A percentile compares a stretch with the other conserved stretches of the same genome.
Conservation (phyloP, 768 basidiomycete genomes). For the Tylopilus subfusipes region DNA sequence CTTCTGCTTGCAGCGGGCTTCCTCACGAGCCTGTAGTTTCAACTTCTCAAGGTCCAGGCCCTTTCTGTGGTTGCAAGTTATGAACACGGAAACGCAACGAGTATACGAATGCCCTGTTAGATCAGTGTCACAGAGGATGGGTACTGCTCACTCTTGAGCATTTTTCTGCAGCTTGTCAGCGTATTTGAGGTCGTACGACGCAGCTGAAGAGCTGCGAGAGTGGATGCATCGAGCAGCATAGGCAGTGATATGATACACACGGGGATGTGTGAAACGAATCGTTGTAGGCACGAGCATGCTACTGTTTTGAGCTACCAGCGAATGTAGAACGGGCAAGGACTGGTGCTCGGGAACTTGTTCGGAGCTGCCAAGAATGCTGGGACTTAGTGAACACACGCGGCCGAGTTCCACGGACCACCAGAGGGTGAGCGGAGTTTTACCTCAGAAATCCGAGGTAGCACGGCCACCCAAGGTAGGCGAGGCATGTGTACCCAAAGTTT, state of each 20-base stretch:
- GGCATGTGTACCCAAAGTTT: too few relatives aligned
- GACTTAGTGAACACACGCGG: too few relatives aligned
- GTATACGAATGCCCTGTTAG: constrained; percentile 15
- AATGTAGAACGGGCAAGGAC: too few relatives aligned
- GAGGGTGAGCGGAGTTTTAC: too few relatives aligned
- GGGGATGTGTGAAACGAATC: not conserved
- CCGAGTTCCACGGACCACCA: too few relatives aligned
- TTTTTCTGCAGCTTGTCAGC: constrained; percentile 62
- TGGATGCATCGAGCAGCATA: constrained; percentile 15
- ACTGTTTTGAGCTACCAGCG: too few relatives aligned
- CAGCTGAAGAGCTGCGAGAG: not conserved
- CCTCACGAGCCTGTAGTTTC: constrained; percentile 27
- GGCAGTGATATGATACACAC: not conserved
- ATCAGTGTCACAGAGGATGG: constrained; percentile 10
- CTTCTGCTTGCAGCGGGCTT: constrained; percentile 32
- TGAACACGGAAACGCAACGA: constrained; percentile 1
- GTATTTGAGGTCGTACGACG: constrained; percentile 52
- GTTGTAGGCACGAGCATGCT: not conserved
- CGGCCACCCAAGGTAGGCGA: too few relatives aligned
- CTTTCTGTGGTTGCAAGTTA: constrained; percentile 32
- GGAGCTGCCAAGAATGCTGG: too few relatives aligned
- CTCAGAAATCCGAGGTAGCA: too few relatives aligned
- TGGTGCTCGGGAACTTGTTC: too few relatives aligned
- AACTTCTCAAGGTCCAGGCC: constrained; percentile 42
- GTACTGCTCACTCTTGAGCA: constrained; percentile 57